Evolutionary conservation across 1,284 basidiomycete genomes (phyloP), one percentile per base, ranked within the genome.

Genomic region (Caloboletus firmus): DNA sequence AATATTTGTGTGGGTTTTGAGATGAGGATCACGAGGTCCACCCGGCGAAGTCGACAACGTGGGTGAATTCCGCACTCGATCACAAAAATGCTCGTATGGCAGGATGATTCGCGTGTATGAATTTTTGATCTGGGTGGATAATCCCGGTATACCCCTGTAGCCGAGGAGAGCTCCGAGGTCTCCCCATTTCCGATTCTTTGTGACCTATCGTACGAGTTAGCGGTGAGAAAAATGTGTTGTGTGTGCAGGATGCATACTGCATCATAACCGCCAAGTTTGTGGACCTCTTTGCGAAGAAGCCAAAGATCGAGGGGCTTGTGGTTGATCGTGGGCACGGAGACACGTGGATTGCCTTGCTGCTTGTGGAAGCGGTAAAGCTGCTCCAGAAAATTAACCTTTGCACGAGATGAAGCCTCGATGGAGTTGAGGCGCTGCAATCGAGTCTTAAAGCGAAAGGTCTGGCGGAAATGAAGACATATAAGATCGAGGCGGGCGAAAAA

Each of bases 351-450:
- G 44, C 91, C 92, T 74, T 94, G 91, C 70, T 95, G 92, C 69
- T 87, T 87, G 74, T 95, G 91, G 70, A 87, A 95, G 61, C 91
- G 89, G 75, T 95, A 95, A 39, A 99, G 82, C 73, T 98, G 95
- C 72, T 99, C 96, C 62, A 97, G 76, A 74, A 98, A 99, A 78
- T 98, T 98, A 70, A 98, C 79, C 72, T 97, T 96, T 41, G 96
- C 96, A 60, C 97, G 82, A 49, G 95, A 95, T 48, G 95, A 93
- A 15, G 97, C 97, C 75, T 98, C 96, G 62, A 99, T 94, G 60
- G 93, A 95, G 72, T 98, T 98, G 65, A 99, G 81, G 54, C 91
- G 85, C 75, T 98, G 95, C 46, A 98, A 77, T 48, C 97, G 87
- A 47, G 96, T 99, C 73, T 92, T 94, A 78, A 99, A 99, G 59